Evolutionary conservation across 345 rosid genomes (phyloP).

Genomic region (Limnanthes douglasii): DNA sequence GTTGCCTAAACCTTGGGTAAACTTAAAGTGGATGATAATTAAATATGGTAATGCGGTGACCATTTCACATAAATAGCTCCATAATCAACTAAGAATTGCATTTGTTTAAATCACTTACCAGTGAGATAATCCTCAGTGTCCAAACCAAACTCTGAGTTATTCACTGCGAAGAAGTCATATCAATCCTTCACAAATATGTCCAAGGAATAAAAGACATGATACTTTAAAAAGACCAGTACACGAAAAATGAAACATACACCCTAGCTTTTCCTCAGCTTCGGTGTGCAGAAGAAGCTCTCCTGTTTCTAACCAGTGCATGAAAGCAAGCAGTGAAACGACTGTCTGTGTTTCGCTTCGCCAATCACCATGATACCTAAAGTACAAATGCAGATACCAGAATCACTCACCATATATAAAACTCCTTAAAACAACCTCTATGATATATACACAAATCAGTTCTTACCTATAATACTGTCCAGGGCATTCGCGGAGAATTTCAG

Average conservation of each 20-base stretch:
- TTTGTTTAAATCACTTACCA: slow-evolving; percentile 31
- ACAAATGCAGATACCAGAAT: slow-evolving; percentile 6
- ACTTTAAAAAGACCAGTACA: too few species aligned
- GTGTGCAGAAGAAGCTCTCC: slow-evolving; percentile 62
- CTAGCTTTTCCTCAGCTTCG: slow-evolving; percentile 67
- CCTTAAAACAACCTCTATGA: background rate
- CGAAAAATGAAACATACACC: slow-evolving; percentile 34
- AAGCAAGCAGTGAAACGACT: slow-evolving; percentile 75
- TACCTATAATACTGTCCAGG: slow-evolving; percentile 84
- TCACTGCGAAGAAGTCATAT: too few species aligned
- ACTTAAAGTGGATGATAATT: too few species aligned
- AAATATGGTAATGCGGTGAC: too few species aligned
- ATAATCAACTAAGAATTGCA: too few species aligned
- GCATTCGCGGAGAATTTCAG: slow-evolving; percentile 33
- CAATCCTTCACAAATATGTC: too few species aligned
- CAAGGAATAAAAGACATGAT: too few species aligned
- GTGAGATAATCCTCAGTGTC: slow-evolving; percentile 86
- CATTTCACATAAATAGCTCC: too few species aligned
- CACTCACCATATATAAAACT: too few species aligned
- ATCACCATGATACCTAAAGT: slow-evolving; percentile 76
- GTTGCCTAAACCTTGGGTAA: too few species aligned
- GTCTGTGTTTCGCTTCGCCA: slow-evolving; percentile 89
- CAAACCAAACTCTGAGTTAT: slow-evolving; percentile 44
- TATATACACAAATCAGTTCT: background rate
- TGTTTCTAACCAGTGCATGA: slow-evolving; percentile 87